phyloP scores from a whole-genome alignment of 2,329 filamentous ascomycete species.

The Westerdykella aurantiaca region DNA sequence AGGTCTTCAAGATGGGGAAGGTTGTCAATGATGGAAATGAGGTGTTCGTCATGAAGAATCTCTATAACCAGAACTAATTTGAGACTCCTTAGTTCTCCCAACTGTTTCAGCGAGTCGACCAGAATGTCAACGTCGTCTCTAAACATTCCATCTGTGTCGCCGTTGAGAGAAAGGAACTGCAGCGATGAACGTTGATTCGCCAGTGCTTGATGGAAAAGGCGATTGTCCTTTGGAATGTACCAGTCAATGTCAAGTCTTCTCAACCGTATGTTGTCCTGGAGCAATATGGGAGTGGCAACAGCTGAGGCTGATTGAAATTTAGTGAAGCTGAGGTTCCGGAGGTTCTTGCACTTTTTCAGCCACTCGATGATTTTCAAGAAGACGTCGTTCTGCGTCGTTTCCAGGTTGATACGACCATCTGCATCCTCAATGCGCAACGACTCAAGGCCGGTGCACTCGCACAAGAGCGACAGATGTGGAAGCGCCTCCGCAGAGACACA shows the following conservation, averaged over 20 bases:
- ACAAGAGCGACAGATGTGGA: slow-evolving; percentile 45
- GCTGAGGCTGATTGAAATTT: slow-evolving; percentile 49
- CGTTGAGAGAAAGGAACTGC: slow-evolving; percentile 41
- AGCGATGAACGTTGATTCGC: slow-evolving; percentile 49
- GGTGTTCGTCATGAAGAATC: slow-evolving; percentile 47
- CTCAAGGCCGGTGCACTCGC: slow-evolving; percentile 46
- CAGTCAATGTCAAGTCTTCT: slow-evolving; percentile 45
- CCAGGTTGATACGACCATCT: slow-evolving; percentile 42
- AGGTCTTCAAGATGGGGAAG: slow-evolving; percentile 52
- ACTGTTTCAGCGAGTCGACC: slow-evolving; percentile 47
- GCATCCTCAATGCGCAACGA: slow-evolving; percentile 47
- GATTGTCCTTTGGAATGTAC: slow-evolving; percentile 46
- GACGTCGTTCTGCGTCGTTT: slow-evolving; percentile 49
- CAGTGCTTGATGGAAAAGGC: slow-evolving; percentile 50
- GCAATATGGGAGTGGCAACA: slow-evolving; percentile 48
- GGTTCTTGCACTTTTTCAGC: slow-evolving; percentile 49
- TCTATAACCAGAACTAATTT: slow-evolving; percentile 50
- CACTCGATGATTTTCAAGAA: slow-evolving; percentile 50
- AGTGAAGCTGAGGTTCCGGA: slow-evolving; percentile 48
- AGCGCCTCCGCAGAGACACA: slow-evolving; percentile 46
- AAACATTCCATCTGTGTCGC: slow-evolving; percentile 44
- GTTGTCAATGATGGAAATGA: slow-evolving; percentile 43
- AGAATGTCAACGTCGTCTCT: slow-evolving; percentile 47
- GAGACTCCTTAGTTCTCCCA: slow-evolving; percentile 50
- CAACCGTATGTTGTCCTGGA: slow-evolving; percentile 45